phyloP scores from a whole-genome alignment of 202 grass and related monocot genomes.

The Eragrostis tef region DNA sequence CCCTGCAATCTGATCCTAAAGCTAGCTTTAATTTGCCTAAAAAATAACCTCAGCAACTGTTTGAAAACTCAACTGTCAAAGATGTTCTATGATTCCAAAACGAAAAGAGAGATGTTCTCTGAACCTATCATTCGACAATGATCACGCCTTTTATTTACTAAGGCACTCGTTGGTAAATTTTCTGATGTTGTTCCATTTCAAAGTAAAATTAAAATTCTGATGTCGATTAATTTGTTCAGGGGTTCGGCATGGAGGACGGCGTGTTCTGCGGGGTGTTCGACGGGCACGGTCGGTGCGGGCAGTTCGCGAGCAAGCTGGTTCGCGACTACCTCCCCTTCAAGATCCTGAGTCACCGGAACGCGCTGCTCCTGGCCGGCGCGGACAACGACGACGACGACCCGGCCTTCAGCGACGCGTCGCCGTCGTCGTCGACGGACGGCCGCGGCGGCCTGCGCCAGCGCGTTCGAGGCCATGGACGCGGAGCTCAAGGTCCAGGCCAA shows the following conservation, averaged over 20 bases:
- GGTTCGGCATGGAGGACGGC: conserved; percentile 84
- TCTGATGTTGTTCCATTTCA: neutral
- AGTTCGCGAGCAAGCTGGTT: conserved; percentile 66
- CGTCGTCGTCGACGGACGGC: conserved; percentile 46
- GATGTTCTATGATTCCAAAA: too few relatives aligned
- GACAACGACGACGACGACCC: conserved; percentile 42
- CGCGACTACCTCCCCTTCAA: conserved; percentile 80
- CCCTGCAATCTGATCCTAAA: conserved; percentile 4
- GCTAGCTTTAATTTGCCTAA: neutral
- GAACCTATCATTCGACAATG: neutral
- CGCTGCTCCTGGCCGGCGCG: conserved; percentile 44
- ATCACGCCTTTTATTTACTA: neutral
- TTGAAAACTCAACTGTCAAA: neutral
- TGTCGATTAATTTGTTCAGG: conserved; percentile 36
- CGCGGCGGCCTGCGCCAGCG: conserved; percentile 59
- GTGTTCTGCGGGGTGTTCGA: conserved; percentile 94
- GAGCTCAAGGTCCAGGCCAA: conserved; percentile 65
- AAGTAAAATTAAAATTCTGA: too few relatives aligned
- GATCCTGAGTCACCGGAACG: conserved; percentile 73
- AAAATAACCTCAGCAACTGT: conserved; percentile 24
- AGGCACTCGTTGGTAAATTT: neutral
- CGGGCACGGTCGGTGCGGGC: conserved; percentile 79
- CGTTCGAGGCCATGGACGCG: conserved; percentile 76
- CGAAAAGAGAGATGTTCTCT: too few relatives aligned
- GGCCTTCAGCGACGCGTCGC: conserved; percentile 43